These are phyloP conservation scores for Vickermania spadyakhi DNA, from an alignment of 208 protist genomes.

Conservation along the genomic window DNA sequence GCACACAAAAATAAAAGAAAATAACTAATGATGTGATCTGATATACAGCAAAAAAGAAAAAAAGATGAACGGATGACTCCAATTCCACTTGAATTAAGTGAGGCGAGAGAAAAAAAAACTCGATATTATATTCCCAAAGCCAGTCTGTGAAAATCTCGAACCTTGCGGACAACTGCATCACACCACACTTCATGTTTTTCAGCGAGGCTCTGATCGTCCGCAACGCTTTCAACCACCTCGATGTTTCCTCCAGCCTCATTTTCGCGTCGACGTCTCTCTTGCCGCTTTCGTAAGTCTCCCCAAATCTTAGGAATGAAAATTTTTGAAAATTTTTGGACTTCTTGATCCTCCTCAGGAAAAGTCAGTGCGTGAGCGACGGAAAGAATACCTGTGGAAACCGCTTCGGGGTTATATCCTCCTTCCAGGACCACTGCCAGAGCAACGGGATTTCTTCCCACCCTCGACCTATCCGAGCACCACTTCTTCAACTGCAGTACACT, in stretches of 20 bases:
- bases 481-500: constrained; percentile 31
- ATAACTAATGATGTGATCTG: no score
- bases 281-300: constrained; percentile 36
- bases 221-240: constrained; percentile 5
- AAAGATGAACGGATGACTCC: no score
- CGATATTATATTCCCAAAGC: no score
- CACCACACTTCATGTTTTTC: constrained; percentile 36
- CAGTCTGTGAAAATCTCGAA: background rate
- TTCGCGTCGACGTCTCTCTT: constrained; percentile 19
- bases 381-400: constrained; percentile 51
- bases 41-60: no score
- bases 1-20: no score
- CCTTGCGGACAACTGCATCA: constrained; percentile 6
- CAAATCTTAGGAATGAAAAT: constrained; percentile 34
- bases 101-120: no score
- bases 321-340: constrained; percentile 16
- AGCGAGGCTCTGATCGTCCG: constrained; percentile 21
- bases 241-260: constrained; percentile 13
- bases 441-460: background rate
- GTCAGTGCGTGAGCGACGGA: constrained; percentile 50
- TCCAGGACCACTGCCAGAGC: constrained; percentile 60
- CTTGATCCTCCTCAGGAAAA: constrained; percentile 24
- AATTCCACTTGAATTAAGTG: no score
- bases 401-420: constrained; percentile 69
- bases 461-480: constrained; percentile 28